Evolutionary conservation across 768 basidiomycete genomes (phyloP).

Genomic region (Fomitopsis pulvina): DNA sequence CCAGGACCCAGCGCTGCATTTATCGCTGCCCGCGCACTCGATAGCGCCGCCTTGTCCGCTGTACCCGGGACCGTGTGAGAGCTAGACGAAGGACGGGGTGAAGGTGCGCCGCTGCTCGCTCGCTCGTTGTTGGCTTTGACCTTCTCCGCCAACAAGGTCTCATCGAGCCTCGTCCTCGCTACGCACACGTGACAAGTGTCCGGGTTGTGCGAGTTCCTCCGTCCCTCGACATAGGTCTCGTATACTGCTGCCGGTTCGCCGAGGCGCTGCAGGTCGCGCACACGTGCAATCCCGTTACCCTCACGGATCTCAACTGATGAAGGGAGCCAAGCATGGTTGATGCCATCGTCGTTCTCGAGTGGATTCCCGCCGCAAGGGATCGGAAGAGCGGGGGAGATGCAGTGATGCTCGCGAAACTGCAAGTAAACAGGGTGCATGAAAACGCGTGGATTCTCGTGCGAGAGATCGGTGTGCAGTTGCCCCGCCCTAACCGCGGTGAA

Average conservation of each 20-base stretch:
- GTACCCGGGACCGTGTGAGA: background rate
- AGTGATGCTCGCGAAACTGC: conserved; percentile 50
- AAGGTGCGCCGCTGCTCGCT: background rate
- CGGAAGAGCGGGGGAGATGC: conserved; percentile 34
- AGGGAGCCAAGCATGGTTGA: conserved; percentile 36
- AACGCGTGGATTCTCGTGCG: conserved; percentile 18
- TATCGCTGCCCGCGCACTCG: background rate
- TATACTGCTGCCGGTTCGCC: conserved; percentile 23
- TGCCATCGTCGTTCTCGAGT: conserved; percentile 28
- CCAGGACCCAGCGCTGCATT: conserved; percentile 3
- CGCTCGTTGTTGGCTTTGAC: background rate
- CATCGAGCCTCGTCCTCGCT: background rate
- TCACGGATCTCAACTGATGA: conserved; percentile 6
- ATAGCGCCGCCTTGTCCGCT: background rate
- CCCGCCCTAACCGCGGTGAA: conserved; percentile 18
- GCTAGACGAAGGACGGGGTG: background rate
- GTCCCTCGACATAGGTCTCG: conserved; percentile 33
- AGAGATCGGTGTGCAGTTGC: conserved; percentile 15
- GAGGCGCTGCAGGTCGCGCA: background rate
- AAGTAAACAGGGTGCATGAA: conserved; percentile 48
- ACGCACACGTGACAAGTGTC: conserved; percentile 27
- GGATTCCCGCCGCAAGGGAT: conserved; percentile 12
- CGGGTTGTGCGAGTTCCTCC: conserved; percentile 34
- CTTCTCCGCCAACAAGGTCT: conserved; percentile 2
- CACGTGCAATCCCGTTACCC: background rate